Conservation (phyloP, 164 flowering plant genomes). For the grape (Vitis vinifera) region DNA sequence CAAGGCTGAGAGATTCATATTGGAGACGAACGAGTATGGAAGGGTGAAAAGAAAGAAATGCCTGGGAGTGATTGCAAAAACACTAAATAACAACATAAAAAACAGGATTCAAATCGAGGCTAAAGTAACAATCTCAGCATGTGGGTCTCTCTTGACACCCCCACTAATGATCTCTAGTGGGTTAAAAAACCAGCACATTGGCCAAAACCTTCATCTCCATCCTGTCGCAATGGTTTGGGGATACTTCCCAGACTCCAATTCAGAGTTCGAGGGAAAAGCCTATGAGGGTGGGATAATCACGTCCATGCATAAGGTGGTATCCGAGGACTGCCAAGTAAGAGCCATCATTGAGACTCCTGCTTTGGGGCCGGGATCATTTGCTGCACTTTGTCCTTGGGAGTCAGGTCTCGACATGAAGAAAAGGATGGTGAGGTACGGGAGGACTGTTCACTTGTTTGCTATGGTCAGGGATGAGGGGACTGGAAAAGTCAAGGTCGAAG, state of each 20-base stretch:
- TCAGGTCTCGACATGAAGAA: constrained; percentile 46
- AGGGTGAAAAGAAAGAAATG: constrained; percentile 42
- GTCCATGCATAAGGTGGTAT: constrained; percentile 40
- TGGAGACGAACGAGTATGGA: constrained; percentile 33
- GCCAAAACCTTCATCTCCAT: constrained; percentile 57
- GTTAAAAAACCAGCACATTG: constrained; percentile 45
- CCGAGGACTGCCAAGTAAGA: constrained; percentile 20
- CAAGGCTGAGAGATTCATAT: constrained; percentile 60
- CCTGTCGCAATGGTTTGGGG: constrained; percentile 66
- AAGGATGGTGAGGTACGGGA: constrained; percentile 40
- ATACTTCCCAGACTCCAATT: constrained; percentile 46
- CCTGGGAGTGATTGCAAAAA: constrained; percentile 51
- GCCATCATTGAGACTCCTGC: constrained; percentile 53
- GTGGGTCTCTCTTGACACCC: constrained; percentile 77
- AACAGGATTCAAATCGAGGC: constrained; percentile 56
- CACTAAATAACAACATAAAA: constrained; percentile 26
- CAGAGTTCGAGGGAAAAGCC: constrained; percentile 38
- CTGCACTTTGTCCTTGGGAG: constrained; percentile 46
- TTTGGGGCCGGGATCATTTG: constrained; percentile 41
- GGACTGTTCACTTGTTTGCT: constrained; percentile 47
- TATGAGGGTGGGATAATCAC: constrained; percentile 69
- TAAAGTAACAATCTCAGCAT: constrained; percentile 63
- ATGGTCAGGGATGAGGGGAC: constrained; percentile 45
- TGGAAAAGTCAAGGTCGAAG: constrained; percentile 46
- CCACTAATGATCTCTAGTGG: constrained; percentile 72